Base-by-base conservation (phyloP, 108 stramenopile species). In the Phaeodactylum tricornutum region DNA sequence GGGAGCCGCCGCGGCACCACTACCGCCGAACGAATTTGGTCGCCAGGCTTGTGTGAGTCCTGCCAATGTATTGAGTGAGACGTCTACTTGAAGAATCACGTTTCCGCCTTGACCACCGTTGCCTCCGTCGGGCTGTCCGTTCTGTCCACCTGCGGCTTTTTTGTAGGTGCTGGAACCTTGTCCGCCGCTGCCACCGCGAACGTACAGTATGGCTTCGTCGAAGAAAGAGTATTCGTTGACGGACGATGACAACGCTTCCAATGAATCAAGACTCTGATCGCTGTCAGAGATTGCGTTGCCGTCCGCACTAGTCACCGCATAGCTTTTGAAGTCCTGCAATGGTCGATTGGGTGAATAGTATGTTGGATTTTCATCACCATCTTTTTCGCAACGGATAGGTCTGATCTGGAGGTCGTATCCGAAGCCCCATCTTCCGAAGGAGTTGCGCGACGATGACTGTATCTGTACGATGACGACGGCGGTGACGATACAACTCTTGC, bases 101-200 rank as follows among this genome's bases (percentile, higher is more conserved):
- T 81, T 55, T 0, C 97, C 97, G n/a, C 97, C 97, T 16, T 65
- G 54, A 6, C 92, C 94, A 16, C 97, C 97, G 52, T 81, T 77
- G 0, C 95, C 97, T 2, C 97, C 97, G 66, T 88, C 91, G 4
- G 96, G 91, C 11, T 66, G 78, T 21, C 84, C 89, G 29, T 87
- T 65, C 63, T 91, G 89, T 5, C 64, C 64, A 41, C 50, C 55
- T 0, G 61, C 61, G 21, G 78, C 76, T 26, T 75, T 80, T 52
- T 75, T 74, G 62, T 77, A 91, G 6, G 89, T 87, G 27, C 79
- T 81, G 9, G 75, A 42, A 12, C 84, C 89, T 55, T 91, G 89
- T 21, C 89, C 89, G 12, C 89, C 89, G 51, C 75, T 77, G 15
- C 89, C 89, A 7, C 82, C 89, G 42, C 77, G 71, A 24, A 91